Evolutionary conservation across 177 flowering plant genomes (phyloP), one percentile per base, ranked within the genome.

Genomic region (Telopea speciosissima): DNA sequence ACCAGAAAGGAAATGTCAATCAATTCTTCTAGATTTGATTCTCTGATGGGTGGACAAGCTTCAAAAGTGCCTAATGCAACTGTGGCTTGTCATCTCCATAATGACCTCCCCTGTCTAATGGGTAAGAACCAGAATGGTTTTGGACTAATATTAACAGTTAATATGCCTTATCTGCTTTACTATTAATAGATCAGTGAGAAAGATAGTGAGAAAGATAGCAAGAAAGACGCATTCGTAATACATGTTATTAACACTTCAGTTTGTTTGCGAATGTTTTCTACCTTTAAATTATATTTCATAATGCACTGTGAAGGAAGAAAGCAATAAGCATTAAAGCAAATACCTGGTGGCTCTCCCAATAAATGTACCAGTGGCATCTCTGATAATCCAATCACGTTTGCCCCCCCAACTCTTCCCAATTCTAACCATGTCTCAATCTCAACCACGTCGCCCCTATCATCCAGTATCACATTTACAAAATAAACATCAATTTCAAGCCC

Each of bases 401-500:
- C 96, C 91, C 68, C 91, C 68, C 95, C 97, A 73, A 90, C 91
- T 78, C 91, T 82, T 70, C 99, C 99, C 98, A 16, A 87, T 67
- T 83, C 90, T 95, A 82, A 89, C 99, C 99, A 96, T 22, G 99
- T 93, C 77, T 96, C 99, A 61, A 96, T 89, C 77, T 96, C 99
- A 82, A 96, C 85, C 42, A 96, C 92, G 81, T 91, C 97, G 68
- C 97, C 86, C 99, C 99, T 96, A 28, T 28, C 31, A 80, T 69
- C 44, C 75, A 74, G 70, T 14, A 72, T 24, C 23, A 78, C 26
- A 61, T 16, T 44, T 19, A 28, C 6, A 8, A 52, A 64, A 36
- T 26, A 44, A 24, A 52, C 5, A 60, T 59, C 23, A 52, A 33
- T 9, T 54, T 13, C 8, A 22, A 60, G 70, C 10, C 23, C 10